Evolutionary conservation across 257 asterid species (phyloP), one percentile per base, ranked within the genome.

Genomic region (Verbena officinalis): DNA sequence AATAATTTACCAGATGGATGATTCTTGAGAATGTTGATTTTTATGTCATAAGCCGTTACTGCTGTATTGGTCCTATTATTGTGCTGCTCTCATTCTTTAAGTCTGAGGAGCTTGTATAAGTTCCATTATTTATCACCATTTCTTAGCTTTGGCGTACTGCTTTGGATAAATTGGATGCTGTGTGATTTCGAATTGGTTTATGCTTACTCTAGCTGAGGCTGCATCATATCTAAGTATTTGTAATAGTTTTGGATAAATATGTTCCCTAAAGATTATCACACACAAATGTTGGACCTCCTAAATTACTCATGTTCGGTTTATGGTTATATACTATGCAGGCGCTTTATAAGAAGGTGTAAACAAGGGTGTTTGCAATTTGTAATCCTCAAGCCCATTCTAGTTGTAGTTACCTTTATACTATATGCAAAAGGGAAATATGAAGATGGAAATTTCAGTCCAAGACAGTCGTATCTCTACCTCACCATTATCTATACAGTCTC

Each of bases 281-380:
- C 59, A 21, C 24, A 45, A 30, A 58, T 64, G 53, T 8, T 62
- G 44, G 51, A 44, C 62, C 22, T 54, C 54, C 43, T 38, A 23
- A 17, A 24, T 46, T 68, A 30, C 36, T 70, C 7, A 33, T 43
- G 53, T 52, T 67, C 63, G 34, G 60, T 72, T 57, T 55, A 55
- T 46, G 24, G 7, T 59, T 66, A 4, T 46, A 55, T 60, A 9
- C 68, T 8, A 43, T 80, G 87, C 95, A 90, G 99, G 82, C 96
- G 95, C 77, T 94, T 94, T 76, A 90, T 94, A 71, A 83, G 97
- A 79, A 84, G 95, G 70, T 94, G 96, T 83, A 94, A 94, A 76
- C 97, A 94, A 75, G 99, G 96, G 30, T 88, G 96, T 79, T 71
- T 94, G 85, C 99, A 94, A 79, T 94, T 94, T 75, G 97, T 94